Evolutionary conservation across 1,284 basidiomycete species (phyloP).

Genomic region (Butyriboletus appendiculatus): DNA sequence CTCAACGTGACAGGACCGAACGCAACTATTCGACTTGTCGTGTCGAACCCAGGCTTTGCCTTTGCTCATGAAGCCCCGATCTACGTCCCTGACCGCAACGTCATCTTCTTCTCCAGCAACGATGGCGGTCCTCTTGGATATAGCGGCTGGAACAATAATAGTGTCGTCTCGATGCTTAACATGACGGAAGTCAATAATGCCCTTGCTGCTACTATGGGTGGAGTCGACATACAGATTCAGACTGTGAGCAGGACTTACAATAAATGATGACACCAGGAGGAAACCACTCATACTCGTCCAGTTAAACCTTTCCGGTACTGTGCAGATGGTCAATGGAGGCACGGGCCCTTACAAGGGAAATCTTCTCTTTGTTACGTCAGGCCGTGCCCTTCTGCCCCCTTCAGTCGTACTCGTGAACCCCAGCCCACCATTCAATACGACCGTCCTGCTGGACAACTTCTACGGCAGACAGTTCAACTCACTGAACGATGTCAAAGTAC

Average conservation of each 20-base stretch:
- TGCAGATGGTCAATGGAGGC: conserved; percentile 77
- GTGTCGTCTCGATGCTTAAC: conserved; percentile 46
- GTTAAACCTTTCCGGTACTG: conserved; percentile 48
- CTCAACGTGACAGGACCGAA: conserved; percentile 56
- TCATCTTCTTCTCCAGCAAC: conserved; percentile 55
- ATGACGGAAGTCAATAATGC: conserved; percentile 46
- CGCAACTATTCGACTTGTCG: conserved; percentile 59
- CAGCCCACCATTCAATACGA: conserved; percentile 57
- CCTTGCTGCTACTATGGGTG: conserved; percentile 34
- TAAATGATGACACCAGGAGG: background rate
- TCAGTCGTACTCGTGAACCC: conserved; percentile 70
- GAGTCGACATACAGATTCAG: conserved; percentile 56
- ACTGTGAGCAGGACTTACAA: conserved; percentile 41
- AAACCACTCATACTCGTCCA: conserved; percentile 20
- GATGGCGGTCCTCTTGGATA: conserved; percentile 44
- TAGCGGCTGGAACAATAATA: conserved; percentile 48
- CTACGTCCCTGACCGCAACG: conserved; percentile 58
- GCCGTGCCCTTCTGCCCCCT: conserved; percentile 62
- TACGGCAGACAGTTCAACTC: conserved; percentile 83
- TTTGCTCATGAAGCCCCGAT: conserved; percentile 78
- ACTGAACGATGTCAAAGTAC: conserved; percentile 76
- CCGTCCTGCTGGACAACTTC: conserved; percentile 70
- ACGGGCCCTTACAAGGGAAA: conserved; percentile 66
- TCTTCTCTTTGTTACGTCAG: conserved; percentile 67
- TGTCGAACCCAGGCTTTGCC: conserved; percentile 57